Conservation (phyloP, 495 filamentous ascomycete species). For the Talaromyces adpressus region DNA sequence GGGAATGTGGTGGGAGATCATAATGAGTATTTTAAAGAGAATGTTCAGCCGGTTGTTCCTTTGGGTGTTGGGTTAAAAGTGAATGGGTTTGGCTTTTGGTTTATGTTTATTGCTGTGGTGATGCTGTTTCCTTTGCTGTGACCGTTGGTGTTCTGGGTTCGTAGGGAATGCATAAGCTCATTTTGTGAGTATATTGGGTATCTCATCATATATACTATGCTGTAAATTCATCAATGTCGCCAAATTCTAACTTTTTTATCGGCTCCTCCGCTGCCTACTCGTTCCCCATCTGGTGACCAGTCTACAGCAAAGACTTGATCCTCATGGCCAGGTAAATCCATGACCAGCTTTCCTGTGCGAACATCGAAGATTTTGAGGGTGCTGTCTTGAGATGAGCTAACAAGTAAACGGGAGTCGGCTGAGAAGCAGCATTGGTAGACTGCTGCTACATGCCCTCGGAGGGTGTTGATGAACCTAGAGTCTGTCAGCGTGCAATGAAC, state of each 20-base stretch:
- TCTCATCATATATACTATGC: background rate
- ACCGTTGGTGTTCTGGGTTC: background rate
- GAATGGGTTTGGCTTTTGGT: background rate
- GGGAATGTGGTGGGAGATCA: slow-evolving; percentile 67
- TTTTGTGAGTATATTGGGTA: background rate
- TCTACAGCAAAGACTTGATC: slow-evolving; percentile 94
- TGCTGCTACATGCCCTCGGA: slow-evolving; percentile 87
- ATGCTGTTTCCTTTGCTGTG: background rate
- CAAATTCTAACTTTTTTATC: slow-evolving; percentile 87
- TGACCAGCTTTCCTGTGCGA: slow-evolving; percentile 70
- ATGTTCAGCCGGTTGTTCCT: slow-evolving; percentile 23
- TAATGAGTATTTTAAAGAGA: slow-evolving; percentile 24
- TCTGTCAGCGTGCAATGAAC: background rate
- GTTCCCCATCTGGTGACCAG: slow-evolving; percentile 81
- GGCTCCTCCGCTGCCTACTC: slow-evolving; percentile 83
- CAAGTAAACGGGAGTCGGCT: slow-evolving; percentile 77
- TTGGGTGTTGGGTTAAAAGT: background rate
- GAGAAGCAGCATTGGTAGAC: slow-evolving; percentile 90
- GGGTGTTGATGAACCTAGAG: slow-evolving; percentile 66
- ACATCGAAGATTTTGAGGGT: slow-evolving; percentile 95
- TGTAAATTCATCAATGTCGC: slow-evolving; percentile 50
- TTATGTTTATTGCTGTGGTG: background rate
- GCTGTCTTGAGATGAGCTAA: slow-evolving; percentile 83
- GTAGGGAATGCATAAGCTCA: background rate
- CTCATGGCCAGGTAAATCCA: slow-evolving; percentile 87